These are phyloP conservation scores for Conticribra weissflogii DNA, from an alignment of 108 stramenopile species.

Conservation along the genomic window DNA sequence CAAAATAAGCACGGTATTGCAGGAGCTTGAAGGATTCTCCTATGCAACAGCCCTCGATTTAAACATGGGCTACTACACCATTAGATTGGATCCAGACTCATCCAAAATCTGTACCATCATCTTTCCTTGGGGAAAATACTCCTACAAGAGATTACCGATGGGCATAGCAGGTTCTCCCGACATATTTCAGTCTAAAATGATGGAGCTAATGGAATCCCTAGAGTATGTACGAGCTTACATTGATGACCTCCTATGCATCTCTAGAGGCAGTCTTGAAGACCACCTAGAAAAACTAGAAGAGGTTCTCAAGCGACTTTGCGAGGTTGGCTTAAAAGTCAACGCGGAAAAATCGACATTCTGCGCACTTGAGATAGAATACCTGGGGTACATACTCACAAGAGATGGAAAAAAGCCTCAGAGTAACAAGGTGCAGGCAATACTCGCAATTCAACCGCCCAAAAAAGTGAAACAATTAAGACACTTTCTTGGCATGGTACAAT, in stretches of 20 bases:
- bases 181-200: conserved; percentile 49
- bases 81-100: conserved; percentile 2
- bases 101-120: conserved; percentile 4
- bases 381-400: conserved; percentile 23
- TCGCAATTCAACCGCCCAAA: conserved; percentile 11
- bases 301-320: conserved; percentile 3
- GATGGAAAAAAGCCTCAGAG: conserved; percentile 17
- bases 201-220: conserved; percentile 28
- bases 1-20: conserved; percentile 2
- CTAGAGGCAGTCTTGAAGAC: conserved; percentile 23
- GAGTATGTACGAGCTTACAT: conserved; percentile 31
- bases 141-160: conserved; percentile 36
- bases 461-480: conserved; percentile 11
- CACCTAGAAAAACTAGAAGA: conserved; percentile 33
- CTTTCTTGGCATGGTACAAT: conserved; percentile 36
- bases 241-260: conserved; percentile 38
- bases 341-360: conserved; percentile 7
- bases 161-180: conserved; percentile 27
- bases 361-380: conserved; percentile 15
- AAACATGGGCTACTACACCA: conserved; percentile 23
- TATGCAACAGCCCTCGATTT: conserved; percentile 11
- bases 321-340: background rate
- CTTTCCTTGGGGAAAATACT: conserved; percentile 51
- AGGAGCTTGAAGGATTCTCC: conserved; percentile 9
- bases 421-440: conserved; percentile 46